Percentiles rank a stretch among this genome's conserved stretches.
Evolutionary conservation across 2,329 filamentous ascomycete species (phyloP).

Genomic region (Cytospora chrysosperma): DNA sequence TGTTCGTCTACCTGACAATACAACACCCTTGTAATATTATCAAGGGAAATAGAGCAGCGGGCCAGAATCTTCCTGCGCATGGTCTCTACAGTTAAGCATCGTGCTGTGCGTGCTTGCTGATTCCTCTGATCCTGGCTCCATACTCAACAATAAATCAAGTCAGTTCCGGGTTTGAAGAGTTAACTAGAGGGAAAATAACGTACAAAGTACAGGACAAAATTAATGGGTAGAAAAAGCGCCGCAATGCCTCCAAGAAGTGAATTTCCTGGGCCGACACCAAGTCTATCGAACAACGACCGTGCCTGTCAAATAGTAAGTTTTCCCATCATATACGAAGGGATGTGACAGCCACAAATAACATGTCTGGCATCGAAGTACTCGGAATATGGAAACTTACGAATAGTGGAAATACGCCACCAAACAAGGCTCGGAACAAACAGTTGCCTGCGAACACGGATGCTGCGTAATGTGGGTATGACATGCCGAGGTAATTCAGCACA

Average conservation of each 20-base stretch:
- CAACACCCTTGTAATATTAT: too few relatives aligned
- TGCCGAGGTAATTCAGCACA: slow-evolving; percentile 1
- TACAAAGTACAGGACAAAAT: slow-evolving; percentile 27
- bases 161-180: not conserved
- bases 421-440: not conserved
- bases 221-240: slow-evolving; percentile 27
- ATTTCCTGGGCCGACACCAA: slow-evolving; percentile 27
- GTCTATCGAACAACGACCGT: slow-evolving; percentile 24
- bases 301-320: slow-evolving; percentile 4
- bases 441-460: slow-evolving; percentile 1
- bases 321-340: too few relatives aligned
- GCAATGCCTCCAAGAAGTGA: slow-evolving; percentile 28
- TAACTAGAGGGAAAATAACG: not conserved
- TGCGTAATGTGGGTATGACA: not conserved
- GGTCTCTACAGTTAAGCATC: too few relatives aligned
- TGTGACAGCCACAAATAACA: too few relatives aligned
- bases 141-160: not conserved
- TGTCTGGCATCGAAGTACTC: too few relatives aligned
- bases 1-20: too few relatives aligned
- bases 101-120: not conserved
- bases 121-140: not conserved
- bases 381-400: not conserved
- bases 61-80: too few relatives aligned
- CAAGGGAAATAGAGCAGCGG: too few relatives aligned
- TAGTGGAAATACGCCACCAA: not conserved